Evolutionary conservation across 805 yeast species (phyloP), one percentile per base, ranked within the genome.

Genomic region (Candida coquimbonensis): DNA sequence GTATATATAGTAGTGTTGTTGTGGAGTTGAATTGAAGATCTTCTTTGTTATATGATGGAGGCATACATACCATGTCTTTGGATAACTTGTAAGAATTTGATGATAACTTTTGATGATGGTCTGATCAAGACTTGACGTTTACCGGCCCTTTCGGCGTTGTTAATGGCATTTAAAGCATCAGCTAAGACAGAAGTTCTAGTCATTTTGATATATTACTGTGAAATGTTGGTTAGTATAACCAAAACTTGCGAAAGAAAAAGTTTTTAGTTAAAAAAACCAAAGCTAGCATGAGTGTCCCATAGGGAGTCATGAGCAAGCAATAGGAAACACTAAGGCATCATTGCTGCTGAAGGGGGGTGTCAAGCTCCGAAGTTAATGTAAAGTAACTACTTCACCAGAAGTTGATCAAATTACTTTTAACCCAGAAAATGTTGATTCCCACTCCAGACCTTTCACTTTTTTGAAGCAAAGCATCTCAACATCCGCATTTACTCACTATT

Each of bases 81-180:
- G 87, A 90, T 89, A 64, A 90, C 97, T 68, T 87, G 80, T 73
- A 90, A 79, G 78, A 88, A 90, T 78, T 88, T 89, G 83, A 89
- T 79, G 77, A 90, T 88, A 65, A 89, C 97, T 85, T 89, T 90
- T 68, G 96, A 89, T 45, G 96, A 88, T 58, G 97, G 97, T 82
- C 96, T 87, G 77, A 89, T 84, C 71, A 89, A 76, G 64, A 89
- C 97, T 80, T 89, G 97, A 78, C 97, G 86, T 81, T 89, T 90
- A 75, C 97, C 97, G 75, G 96, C 83, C 78, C 88, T 90, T 78
- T 90, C 96, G 76, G 97, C 97, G 75, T 90, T 89, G 91, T 89
- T 88, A 75, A 89, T 90, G 65, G 96, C 83, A 77, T 90, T 90
- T 66, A 89, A 83, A 69, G 96, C 96, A 79, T 89, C 97, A 69